Conservation (phyloP, 106 monocot species). For the Dioscorea alata region DNA sequence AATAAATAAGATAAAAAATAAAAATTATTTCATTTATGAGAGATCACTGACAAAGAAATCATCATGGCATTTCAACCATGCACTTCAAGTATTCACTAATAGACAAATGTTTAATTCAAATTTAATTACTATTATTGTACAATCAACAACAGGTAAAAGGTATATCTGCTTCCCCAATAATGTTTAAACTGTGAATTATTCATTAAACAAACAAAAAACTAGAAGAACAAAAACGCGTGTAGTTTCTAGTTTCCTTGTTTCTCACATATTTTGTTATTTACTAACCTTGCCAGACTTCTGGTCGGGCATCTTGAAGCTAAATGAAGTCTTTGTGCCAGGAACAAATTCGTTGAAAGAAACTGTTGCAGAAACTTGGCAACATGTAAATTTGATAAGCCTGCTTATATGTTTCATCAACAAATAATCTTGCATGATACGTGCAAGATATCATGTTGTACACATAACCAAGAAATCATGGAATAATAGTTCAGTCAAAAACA, state of each 20-base stretch:
- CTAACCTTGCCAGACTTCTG: constrained; percentile 72
- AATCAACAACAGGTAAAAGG: too few species aligned
- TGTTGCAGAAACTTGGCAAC: constrained; percentile 54
- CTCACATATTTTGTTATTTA: constrained; percentile 1
- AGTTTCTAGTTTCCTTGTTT: neutral
- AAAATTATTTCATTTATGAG: too few species aligned
- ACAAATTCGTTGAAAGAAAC: constrained; percentile 45
- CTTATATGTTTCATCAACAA: neutral
- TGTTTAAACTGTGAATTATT: too few species aligned
- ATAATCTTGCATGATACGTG: neutral
- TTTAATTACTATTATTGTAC: too few species aligned
- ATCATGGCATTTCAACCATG: too few species aligned
- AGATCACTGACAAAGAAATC: too few species aligned
- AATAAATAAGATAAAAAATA: too few species aligned
- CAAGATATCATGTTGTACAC: neutral
- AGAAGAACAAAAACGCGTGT: neutral
- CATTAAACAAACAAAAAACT: too few species aligned
- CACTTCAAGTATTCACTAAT: too few species aligned
- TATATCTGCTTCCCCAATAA: too few species aligned
- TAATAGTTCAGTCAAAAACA: neutral
- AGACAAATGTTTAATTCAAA: too few species aligned
- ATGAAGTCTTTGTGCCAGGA: constrained; percentile 40
- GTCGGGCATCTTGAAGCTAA: constrained; percentile 74
- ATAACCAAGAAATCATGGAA: neutral
- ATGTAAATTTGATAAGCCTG: neutral